Conservation (phyloP, 768 basidiomycete species). For the Suillus decipiens region DNA sequence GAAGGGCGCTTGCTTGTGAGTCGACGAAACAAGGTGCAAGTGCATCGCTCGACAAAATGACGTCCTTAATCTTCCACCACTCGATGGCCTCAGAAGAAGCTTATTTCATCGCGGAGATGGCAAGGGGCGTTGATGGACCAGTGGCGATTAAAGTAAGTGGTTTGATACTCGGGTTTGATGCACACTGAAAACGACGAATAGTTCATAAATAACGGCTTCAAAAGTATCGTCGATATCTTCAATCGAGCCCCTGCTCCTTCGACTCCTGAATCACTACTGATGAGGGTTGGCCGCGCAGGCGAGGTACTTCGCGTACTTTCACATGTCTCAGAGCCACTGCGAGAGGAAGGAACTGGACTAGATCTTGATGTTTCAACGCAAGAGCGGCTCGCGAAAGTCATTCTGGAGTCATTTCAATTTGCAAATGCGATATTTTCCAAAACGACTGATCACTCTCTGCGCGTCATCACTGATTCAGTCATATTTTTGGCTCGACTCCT, state of each 20-base stretch:
- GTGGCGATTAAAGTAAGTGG: conserved; percentile 66
- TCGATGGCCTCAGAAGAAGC: conserved; percentile 79
- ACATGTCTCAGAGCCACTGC: conserved; percentile 66
- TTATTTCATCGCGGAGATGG: conserved; percentile 82
- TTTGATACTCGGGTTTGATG: neutral
- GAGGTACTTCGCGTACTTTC: conserved; percentile 72
- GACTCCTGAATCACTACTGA: conserved; percentile 32
- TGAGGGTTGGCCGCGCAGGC: conserved; percentile 55
- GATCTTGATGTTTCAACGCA: conserved; percentile 49
- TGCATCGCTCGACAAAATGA: conserved; percentile 64
- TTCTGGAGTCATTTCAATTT: conserved; percentile 47
- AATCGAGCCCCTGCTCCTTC: conserved; percentile 30
- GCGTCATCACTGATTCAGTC: conserved; percentile 41
- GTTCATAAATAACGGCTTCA: conserved; percentile 78
- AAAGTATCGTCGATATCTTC: conserved; percentile 61
- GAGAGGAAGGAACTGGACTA: conserved; percentile 49
- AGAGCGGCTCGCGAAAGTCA: conserved; percentile 53
- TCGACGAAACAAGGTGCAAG: conserved; percentile 52
- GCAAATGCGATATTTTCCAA: conserved; percentile 39
- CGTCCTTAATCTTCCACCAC: conserved; percentile 67
- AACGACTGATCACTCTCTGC: conserved; percentile 22
- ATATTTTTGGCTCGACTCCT: conserved; percentile 66
- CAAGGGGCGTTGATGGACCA: conserved; percentile 61
- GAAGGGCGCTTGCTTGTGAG: conserved; percentile 63
- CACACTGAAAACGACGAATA: conserved; percentile 25